Base-by-base conservation (phyloP, 768 basidiomycete species). In the Daedalea quercina region DNA sequence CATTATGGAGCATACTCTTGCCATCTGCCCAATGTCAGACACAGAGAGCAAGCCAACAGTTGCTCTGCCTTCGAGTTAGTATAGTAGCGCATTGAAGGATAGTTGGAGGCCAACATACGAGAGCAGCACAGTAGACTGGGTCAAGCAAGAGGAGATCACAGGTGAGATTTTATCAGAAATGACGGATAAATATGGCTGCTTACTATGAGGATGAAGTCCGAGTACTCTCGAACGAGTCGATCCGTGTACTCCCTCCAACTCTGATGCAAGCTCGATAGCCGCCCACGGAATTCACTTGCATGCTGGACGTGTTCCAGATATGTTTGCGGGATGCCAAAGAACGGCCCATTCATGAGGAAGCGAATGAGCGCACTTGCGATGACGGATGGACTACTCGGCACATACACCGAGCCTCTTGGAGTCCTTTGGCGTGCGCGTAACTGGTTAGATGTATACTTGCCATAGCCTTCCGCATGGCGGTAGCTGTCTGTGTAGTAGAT, bases 121-220 rank as follows among this genome's bases (percentile, higher is more conserved):
- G 47, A 80, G 73, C 19, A 80, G 62, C 26, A 81, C 78, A 9
- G 79, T 80, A 9, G 78, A 71, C 78, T 81, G 46, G 37, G 19
- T 22, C 35, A 4, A 40, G 28, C 11, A 34, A 44, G 24, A 20
- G 40, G 26, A 23, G 3, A 23, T 42, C 50, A 51, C 19, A 2
- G 9, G 22, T 31, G 37, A 6, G 43, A 8, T 11, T 26, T 22
- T 20, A 26, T 43, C 9, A 23, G 34, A 2, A n/a, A 17, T 25
- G 31, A 41, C n/a, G 22, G 9, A 22, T 9, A 47, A 25, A 44
- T 48, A n/a, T 15, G 35, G 3, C 22, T 17, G 19, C 77, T 68
- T 55, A 80, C 80, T 33, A 82, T 74, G 7, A 81, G 70, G 19
- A 81, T 66, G 55, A 82, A 80, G 52, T 81, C 74, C 9, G 78